Evolutionary conservation across 179 eudicot genomes (phyloP).

Genomic region (Pouteria campechiana): DNA sequence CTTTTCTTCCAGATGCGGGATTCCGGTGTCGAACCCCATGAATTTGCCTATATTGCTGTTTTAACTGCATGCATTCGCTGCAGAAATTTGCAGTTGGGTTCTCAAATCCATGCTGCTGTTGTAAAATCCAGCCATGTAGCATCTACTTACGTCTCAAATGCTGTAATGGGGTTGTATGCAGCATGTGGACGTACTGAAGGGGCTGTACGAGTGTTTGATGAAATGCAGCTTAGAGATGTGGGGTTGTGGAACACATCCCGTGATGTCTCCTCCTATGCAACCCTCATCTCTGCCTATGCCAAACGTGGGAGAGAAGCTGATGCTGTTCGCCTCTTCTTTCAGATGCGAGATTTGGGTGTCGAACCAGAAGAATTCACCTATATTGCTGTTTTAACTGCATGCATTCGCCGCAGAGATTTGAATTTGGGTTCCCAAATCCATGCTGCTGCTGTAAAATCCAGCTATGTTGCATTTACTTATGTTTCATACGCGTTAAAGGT

Average conservation of each 20-base stretch:
- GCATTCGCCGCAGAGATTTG: constrained; percentile 28
- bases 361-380: constrained; percentile 65
- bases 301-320: constrained; percentile 31
- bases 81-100: constrained; percentile 32
- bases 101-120: constrained; percentile 45
- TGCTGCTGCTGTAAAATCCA: constrained; percentile 39
- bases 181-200: constrained; percentile 36
- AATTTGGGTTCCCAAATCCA: constrained; percentile 57
- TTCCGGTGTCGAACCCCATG: constrained; percentile 53
- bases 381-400: constrained; percentile 68
- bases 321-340: constrained; percentile 39
- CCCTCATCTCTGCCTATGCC: constrained; percentile 50
- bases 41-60: constrained; percentile 59
- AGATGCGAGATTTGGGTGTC: constrained; percentile 48
- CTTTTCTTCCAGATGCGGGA: constrained; percentile 49
- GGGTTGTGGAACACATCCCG: constrained; percentile 91
- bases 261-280: constrained; percentile 63
- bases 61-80: constrained; percentile 58
- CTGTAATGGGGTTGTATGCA: constrained; percentile 51
- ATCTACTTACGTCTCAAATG: constrained; percentile 43
- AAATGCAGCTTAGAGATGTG: constrained; percentile 56
- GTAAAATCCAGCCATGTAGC: constrained; percentile 38
- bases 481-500: constrained; percentile 65
- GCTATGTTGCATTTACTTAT: constrained; percentile 21
- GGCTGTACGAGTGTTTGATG: constrained; percentile 46